Conservation (phyloP, 768 basidiomycete genomes). For the Russula lepida region DNA sequence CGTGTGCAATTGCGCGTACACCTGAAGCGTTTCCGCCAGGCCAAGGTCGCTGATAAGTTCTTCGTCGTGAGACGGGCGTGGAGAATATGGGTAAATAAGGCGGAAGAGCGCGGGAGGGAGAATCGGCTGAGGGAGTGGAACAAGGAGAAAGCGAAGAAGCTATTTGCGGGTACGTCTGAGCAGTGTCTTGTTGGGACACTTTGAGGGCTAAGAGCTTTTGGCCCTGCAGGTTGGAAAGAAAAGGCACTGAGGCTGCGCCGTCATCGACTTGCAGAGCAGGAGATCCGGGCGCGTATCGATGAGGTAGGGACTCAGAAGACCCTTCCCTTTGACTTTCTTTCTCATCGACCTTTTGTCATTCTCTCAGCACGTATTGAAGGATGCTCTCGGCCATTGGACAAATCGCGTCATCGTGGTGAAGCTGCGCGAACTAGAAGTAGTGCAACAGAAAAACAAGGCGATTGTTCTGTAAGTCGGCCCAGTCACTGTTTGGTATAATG, state of each 20-base stretch:
- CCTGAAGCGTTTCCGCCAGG: slow-evolving; percentile 44
- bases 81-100: slow-evolving; percentile 39
- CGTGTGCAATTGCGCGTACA: slow-evolving; percentile 43
- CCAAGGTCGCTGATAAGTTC: slow-evolving; percentile 44
- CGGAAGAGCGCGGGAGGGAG: slow-evolving; percentile 38
- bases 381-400: slow-evolving; percentile 53
- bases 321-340: not conserved
- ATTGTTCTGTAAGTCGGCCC: slow-evolving; percentile 31
- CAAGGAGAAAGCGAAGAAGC: slow-evolving; percentile 29
- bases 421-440: slow-evolving; percentile 57
- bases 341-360: not conserved
- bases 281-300: slow-evolving; percentile 3
- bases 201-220: not conserved
- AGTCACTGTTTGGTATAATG: not conserved
- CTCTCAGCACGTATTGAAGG: slow-evolving; percentile 44
- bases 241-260: slow-evolving; percentile 17
- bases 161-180: slow-evolving; percentile 30
- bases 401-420: slow-evolving; percentile 68
- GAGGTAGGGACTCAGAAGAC: not conserved
- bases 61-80: slow-evolving; percentile 42
- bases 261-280: slow-evolving; percentile 17
- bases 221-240: slow-evolving; percentile 13
- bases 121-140: slow-evolving; percentile 39
- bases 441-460: slow-evolving; percentile 37
- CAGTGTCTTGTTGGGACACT: not conserved